These are phyloP conservation scores for Thyridium curvatum DNA, from an alignment of 2,329 filamentous ascomycete genomes.

Conservation along the genomic window DNA sequence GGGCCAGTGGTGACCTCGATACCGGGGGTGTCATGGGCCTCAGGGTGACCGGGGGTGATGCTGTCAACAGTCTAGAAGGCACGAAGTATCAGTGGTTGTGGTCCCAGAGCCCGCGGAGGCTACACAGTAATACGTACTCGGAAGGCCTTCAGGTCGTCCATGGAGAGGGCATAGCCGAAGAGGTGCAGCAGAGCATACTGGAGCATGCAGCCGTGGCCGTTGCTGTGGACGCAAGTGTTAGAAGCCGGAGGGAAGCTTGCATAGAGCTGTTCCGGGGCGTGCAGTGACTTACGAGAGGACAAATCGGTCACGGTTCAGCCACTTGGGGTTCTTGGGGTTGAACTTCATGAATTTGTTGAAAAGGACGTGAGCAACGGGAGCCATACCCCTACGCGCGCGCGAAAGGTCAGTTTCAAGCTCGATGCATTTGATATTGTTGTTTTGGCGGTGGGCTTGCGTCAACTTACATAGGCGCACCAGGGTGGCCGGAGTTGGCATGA, in stretches of 20 bases:
- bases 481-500: constrained; percentile 95
- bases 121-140: constrained; percentile 62
- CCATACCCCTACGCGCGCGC: constrained; percentile 58
- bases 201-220: constrained; percentile 99
- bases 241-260: neutral
- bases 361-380: constrained; percentile 90
- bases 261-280: neutral
- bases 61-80: constrained; percentile 42
- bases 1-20: constrained; percentile 97
- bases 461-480: constrained; percentile 88
- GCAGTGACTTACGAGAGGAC: constrained; percentile 82
- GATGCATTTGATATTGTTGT: constrained; percentile 8
- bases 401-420: neutral
- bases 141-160: constrained; percentile 95
- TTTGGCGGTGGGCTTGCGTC: constrained; percentile 1
- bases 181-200: constrained; percentile 98
- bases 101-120: no score
- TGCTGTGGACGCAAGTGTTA: constrained; percentile 45
- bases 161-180: constrained; percentile 78
- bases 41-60: constrained; percentile 94
- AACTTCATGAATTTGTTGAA: constrained; percentile 99
- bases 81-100: no score
- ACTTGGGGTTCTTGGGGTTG: constrained; percentile 98
- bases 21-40: constrained; percentile 93
- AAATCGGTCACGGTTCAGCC: constrained; percentile 96